phyloP scores from a whole-genome alignment of 352 stramenopile species.

The Phytophthora pseudosyringae region DNA sequence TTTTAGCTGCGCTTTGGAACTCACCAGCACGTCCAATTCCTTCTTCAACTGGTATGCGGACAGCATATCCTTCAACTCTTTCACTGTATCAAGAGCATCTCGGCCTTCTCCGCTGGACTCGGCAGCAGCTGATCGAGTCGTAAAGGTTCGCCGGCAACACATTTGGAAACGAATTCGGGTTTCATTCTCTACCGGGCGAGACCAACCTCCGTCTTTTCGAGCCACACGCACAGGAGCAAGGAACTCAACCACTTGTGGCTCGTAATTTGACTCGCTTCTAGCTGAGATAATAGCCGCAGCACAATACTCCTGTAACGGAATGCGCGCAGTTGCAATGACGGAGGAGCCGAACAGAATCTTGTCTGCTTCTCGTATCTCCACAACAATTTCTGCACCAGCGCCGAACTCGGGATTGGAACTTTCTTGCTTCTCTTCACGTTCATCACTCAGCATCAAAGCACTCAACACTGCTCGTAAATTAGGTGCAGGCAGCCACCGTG shows the following conservation, averaged over 20 bases:
- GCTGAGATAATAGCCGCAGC: conserved; percentile 41
- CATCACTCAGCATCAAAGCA: conserved; percentile 38
- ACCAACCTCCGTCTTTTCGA: conserved; percentile 28
- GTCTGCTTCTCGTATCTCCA: conserved; percentile 79
- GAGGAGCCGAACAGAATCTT: conserved; percentile 78
- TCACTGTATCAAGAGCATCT: conserved; percentile 31
- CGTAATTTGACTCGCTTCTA: conserved; percentile 13
- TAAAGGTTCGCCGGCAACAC: conserved; percentile 45
- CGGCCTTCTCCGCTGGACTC: conserved; percentile 24
- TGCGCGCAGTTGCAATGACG: conserved; percentile 49
- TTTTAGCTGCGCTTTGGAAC: conserved; percentile 73
- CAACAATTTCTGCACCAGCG: conserved; percentile 36
- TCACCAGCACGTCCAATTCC: conserved; percentile 64
- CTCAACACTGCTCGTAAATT: conserved; percentile 45
- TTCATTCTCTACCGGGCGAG: conserved; percentile 28
- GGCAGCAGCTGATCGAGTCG: conserved; percentile 16
- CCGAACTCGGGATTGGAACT: conserved; percentile 22
- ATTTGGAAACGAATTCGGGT: conserved; percentile 56
- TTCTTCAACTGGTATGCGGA: conserved; percentile 54
- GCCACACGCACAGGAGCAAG: conserved; percentile 49
- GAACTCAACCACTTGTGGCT: conserved; percentile 54
- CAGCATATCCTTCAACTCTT: conserved; percentile 38
- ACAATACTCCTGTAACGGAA: conserved; percentile 63
- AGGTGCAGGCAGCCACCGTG: conserved; percentile 58
- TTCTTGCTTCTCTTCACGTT: conserved; percentile 8